Evolutionary conservation across 208 protist species (phyloP).

Genomic region (Leishmania amazonensis): DNA sequence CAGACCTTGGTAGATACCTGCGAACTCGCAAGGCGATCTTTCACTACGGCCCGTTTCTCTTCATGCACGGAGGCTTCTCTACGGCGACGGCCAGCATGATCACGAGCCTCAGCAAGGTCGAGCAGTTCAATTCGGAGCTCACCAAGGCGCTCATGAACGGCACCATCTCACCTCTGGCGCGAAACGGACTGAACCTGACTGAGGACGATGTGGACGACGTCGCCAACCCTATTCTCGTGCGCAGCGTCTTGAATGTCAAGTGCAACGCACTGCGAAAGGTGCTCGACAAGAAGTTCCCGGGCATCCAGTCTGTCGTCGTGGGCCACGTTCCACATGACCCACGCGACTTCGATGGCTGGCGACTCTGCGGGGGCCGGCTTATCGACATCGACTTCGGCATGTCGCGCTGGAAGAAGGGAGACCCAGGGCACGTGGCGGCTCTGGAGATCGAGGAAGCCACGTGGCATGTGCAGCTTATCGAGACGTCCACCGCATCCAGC

Average conservation of each 20-base stretch:
- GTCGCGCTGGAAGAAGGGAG: slow-evolving; percentile 89
- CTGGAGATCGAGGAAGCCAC: slow-evolving; percentile 82
- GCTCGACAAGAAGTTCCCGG: slow-evolving; percentile 72
- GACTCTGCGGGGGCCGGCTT: slow-evolving; percentile 71
- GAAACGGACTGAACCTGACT: slow-evolving; percentile 55
- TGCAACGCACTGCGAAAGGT: slow-evolving; percentile 70
- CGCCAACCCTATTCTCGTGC: slow-evolving; percentile 85
- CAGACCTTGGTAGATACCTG: slow-evolving; percentile 72
- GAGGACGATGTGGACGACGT: slow-evolving; percentile 76
- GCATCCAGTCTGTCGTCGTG: slow-evolving; percentile 86
- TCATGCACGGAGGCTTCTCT: slow-evolving; percentile 93
- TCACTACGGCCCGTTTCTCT: slow-evolving; percentile 84
- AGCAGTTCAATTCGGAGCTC: slow-evolving; percentile 80
- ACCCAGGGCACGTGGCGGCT: slow-evolving; percentile 84
- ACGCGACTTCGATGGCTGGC: slow-evolving; percentile 79
- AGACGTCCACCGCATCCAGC: slow-evolving; percentile 48
- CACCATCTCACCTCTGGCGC: slow-evolving; percentile 65
- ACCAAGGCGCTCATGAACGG: slow-evolving; percentile 63
- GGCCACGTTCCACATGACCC: slow-evolving; percentile 88
- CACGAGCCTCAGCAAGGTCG: slow-evolving; percentile 68
- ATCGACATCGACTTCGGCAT: slow-evolving; percentile 91
- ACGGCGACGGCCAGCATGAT: slow-evolving; percentile 70
- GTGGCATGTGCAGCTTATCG: slow-evolving; percentile 77
- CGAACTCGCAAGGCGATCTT: slow-evolving; percentile 78
- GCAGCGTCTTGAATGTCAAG: slow-evolving; percentile 82